phyloP scores from a whole-genome alignment of 2,329 filamentous ascomycete genomes.

The Monosporascus sp. region DNA sequence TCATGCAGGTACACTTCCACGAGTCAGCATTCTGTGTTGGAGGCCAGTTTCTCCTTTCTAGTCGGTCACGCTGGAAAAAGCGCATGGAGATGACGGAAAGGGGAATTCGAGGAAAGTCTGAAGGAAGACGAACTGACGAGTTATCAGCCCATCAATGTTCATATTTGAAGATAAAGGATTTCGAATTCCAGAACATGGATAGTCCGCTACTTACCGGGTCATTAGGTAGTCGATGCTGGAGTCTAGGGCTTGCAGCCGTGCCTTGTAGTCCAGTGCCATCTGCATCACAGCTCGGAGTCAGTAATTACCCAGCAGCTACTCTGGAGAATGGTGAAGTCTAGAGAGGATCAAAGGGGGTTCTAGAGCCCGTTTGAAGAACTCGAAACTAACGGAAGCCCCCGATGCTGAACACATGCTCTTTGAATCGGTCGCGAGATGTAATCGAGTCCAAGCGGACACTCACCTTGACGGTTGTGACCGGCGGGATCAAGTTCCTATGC shows the following conservation, averaged over 20 bases:
- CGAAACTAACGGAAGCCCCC: too few species aligned
- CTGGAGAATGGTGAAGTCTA: too few species aligned
- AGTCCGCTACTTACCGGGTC: slow-evolving; percentile 24
- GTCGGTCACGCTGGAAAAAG: neutral
- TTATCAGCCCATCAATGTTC: neutral
- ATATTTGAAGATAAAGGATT: too few species aligned
- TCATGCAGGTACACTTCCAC: slow-evolving; percentile 40
- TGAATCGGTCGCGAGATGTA: too few species aligned
- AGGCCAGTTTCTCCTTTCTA: neutral
- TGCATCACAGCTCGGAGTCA: slow-evolving; percentile 17
- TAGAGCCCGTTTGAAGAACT: too few species aligned
- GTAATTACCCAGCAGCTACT: neutral
- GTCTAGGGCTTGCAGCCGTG: slow-evolving; percentile 37
- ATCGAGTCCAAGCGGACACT: neutral
- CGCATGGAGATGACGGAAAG: neutral
- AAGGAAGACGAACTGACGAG: neutral
- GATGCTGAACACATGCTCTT: too few species aligned
- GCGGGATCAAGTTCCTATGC: slow-evolving; percentile 40
- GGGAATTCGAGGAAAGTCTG: neutral
- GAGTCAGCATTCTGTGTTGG: neutral
- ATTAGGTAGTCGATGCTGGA: slow-evolving; percentile 45
- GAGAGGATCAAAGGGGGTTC: too few species aligned
- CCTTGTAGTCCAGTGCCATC: slow-evolving; percentile 41
- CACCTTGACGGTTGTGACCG: slow-evolving; percentile 36
- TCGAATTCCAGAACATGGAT: too few species aligned